Base-by-base conservation (phyloP, 2,329 filamentous ascomycete genomes). In the Ilyonectria robusta region DNA sequence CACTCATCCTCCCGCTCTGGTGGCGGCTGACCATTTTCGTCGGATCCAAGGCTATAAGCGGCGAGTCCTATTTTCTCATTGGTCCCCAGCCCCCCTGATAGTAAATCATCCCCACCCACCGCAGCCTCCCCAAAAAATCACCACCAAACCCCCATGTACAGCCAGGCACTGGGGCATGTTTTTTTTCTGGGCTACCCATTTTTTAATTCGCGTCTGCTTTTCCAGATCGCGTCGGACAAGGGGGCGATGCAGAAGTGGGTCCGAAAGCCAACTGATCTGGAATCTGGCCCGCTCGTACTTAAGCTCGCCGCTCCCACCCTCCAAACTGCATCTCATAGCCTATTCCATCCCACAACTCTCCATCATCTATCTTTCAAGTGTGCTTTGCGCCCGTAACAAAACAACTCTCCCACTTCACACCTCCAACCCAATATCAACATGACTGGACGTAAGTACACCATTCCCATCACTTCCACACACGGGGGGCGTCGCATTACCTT, bases 371-470 rank as follows among this genome's bases (percentile, higher is more conserved):
- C 57, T 62, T 67, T 59, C 37, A 40, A 62, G 53, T 35, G 71
- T 73, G 65, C 57, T 53, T 65, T 37, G 50, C 71, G 73, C 47
- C 56, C 44, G 35, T 37, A 31, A 31, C 59, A 47, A 66, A 67
- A 55, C 47, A 56, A 63, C 54, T 48, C 66, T 66, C 62, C 59
- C 62, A 72, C 71, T 73, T 15, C 44, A n/a, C 23, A 29, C 35
- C 78, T 69, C 3, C 21, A 19, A 54, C 48, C 33, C 2, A 56
- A 37, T 21, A 71, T 84, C 87, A 90, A 82, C 66, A 91, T 91
- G 89, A 91, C 89, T 89, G 89, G 89, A 89, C 89, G 89, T 91
- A 88, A 90, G 89, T 89, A 51, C 63, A 53, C 33, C 11, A 35
- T 67, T 69, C 33, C 54, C 19, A 5, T 31, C 26, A 13, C 10